Evolutionary conservation across 495 filamentous ascomycete species (phyloP), one percentile per base, ranked within the genome.

Genomic region (Extremus antarcticus): DNA sequence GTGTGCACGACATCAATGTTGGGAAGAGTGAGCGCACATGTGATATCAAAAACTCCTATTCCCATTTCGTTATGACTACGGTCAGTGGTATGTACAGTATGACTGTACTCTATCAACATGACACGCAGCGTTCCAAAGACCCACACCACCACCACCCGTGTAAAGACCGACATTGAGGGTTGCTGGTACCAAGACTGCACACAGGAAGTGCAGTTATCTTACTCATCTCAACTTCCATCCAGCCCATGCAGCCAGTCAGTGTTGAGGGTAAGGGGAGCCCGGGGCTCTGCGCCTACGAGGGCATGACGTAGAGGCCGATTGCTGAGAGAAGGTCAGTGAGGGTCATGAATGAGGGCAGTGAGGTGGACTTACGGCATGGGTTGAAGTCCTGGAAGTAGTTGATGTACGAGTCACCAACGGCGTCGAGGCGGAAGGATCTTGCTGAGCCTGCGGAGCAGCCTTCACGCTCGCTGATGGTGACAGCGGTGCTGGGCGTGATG

Each of bases 371-470:
- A 51, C 48, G 25, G 48, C 21, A 23, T 1, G 59, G 56, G 45
- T 63, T 60, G 35, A 59, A 60, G 41, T 66, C 62, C 48, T 66
- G 51, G 47, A 66, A 66, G 47, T 54, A 65, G 19, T 60, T 47
- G 17, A 66, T 29, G 29, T 39, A 50, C 22, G 59, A 35, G 16
- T 43, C 54, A 11, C 59, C 59, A n/a, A 52, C 57, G 11, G 53
- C 51, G 22, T 22, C 40, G 20, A 66, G 35, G 38, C 56, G 50
- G 45, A 53, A 66, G 7, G 50, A 20, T 3, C 54, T 24, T 3
- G 38, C 46, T 16, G 48, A 8, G 1, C 62, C 62, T 25, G 64
- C 64, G 3, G 55, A 22, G 40, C 54, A 57, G 20, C 15, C 51
- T 25, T 47, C 24, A 19, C 50, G 38, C 40, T 32, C 55, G 47